Evolutionary conservation across 176 grass and related monocot genomes (phyloP).

Genomic region (Triticum timopheevii): DNA sequence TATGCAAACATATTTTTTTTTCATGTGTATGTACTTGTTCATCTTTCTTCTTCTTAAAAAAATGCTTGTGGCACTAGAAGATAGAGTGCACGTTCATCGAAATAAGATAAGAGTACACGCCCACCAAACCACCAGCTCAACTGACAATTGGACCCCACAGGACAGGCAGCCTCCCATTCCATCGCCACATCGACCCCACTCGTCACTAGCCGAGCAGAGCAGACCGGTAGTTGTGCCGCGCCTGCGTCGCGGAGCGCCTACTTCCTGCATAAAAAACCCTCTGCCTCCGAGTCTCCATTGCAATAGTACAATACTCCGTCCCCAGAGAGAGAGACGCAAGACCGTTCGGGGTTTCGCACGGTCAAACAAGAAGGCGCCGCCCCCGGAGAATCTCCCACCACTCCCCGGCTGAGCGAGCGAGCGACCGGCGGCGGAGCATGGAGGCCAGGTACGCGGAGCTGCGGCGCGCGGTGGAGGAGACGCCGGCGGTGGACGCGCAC

Average conservation of each 20-base stretch:
- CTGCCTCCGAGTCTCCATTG: neutral
- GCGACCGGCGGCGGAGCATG: slow-evolving; percentile 19
- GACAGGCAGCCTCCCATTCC: too few species aligned
- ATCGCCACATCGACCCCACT: too few species aligned
- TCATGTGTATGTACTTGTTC: too few species aligned
- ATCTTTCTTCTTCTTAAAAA: too few species aligned
- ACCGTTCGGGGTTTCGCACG: neutral
- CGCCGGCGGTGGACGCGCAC: slow-evolving; percentile 78
- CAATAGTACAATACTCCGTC: neutral
- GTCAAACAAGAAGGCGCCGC: slow-evolving; percentile 24
- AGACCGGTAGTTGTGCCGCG: too few species aligned
- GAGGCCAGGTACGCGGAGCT: slow-evolving; percentile 61
- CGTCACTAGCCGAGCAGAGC: too few species aligned
- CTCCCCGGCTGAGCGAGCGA: neutral
- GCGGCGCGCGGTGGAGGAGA: slow-evolving; percentile 52
- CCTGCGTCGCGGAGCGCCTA: too few species aligned
- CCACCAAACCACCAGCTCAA: neutral
- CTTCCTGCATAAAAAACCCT: neutral
- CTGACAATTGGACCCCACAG: neutral
- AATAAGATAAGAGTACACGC: too few species aligned
- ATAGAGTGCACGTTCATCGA: neutral
- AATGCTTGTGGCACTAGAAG: neutral
- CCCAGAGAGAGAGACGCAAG: neutral
- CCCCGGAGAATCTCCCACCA: neutral
- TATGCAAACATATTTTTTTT: too few species aligned